Evolutionary conservation across 225 moss, liverwort and hornwort genomes (phyloP), one percentile per base, ranked within the genome.

Genomic region (Takakia lepidozioides): DNA sequence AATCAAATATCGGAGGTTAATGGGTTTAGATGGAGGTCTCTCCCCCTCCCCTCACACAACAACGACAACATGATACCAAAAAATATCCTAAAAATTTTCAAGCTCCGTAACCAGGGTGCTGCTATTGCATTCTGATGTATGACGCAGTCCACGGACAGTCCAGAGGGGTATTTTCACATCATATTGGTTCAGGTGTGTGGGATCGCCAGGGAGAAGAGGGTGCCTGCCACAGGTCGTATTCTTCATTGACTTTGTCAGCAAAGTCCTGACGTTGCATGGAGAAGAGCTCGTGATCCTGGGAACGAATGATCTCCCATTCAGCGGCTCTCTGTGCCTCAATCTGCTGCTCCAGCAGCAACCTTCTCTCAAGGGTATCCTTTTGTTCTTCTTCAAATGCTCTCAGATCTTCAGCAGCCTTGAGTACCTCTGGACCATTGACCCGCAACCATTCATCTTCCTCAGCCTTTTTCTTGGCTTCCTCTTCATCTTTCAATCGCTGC

Each of bases 221-320:
- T 41, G 39, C 56, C 56, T 45, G 29, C 56, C 43, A 30, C 24
- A 19, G 20, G 22, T 67, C 3, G 6, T 64, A 74, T 43, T 74
- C 58, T 25, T 51, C 34, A 4, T 74, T 80, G 14, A 74, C 67
- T 0, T 67, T 57, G 2, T 80, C 2, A 0, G 44, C 61, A 10
- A 41, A 56, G 9, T 74, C 74, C 1, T 74, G 74, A 5, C 48
- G 74, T 32, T 57, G 54, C 80, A 80, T 80, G 51, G 64, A 27
- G 21, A 63, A 74, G 22, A 26, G 46, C 57, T 74, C 80, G 30
- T 80, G 80, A 1, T 80, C 74, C 10, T 51, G 55, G 18, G 36
- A 43, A 25, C 27, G 74, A 36, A 71, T 74, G 17, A 67, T 21
- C 17, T 58, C 5, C 28, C 42, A 67, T 5, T 61, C 44, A 0